Evolutionary conservation across 768 basidiomycete species (phyloP).

Genomic region (Rhizopogon rudus): DNA sequence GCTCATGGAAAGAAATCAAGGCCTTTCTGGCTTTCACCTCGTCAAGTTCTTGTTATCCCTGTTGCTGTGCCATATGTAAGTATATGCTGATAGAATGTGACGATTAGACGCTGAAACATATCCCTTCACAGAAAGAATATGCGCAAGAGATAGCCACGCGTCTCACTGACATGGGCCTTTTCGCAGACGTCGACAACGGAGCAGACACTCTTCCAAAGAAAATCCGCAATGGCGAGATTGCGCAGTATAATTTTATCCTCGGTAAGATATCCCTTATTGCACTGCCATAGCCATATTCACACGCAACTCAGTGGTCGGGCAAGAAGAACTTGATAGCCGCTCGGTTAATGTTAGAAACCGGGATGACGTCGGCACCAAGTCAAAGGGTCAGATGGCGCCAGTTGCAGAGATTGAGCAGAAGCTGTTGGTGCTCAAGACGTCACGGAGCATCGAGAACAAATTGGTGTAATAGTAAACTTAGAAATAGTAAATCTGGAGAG

Average conservation of each 20-base stretch:
- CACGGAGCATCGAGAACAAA: conserved; percentile 48
- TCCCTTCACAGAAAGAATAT: conserved; percentile 69
- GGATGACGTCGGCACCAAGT: conserved; percentile 86
- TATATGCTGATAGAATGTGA: conserved; percentile 14
- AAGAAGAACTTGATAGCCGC: conserved; percentile 79
- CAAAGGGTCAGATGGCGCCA: conserved; percentile 68
- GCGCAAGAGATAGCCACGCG: conserved; percentile 74
- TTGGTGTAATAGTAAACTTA: conserved; percentile 23
- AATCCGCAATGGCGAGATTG: conserved; percentile 94
- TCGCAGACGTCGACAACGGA: conserved; percentile 88
- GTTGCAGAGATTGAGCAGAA: conserved; percentile 69
- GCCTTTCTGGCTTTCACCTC: conserved; percentile 99
- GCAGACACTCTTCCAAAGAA: conserved; percentile 94
- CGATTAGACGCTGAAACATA: conserved; percentile 3
- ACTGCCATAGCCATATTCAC: background rate
- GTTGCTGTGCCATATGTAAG: conserved; percentile 86
- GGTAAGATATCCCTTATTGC: conserved; percentile 45
- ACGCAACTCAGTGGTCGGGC: conserved; percentile 73
- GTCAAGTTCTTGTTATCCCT: conserved; percentile 92
- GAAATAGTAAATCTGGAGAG: background rate
- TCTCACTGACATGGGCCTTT: conserved; percentile 68
- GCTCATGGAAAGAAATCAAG: conserved; percentile 29
- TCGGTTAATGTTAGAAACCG: conserved; percentile 96
- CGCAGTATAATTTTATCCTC: conserved; percentile 97
- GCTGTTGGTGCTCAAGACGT: conserved; percentile 66